Conservation (phyloP, 345 rosid genomes). For the Lumnitzera racemosa region DNA sequence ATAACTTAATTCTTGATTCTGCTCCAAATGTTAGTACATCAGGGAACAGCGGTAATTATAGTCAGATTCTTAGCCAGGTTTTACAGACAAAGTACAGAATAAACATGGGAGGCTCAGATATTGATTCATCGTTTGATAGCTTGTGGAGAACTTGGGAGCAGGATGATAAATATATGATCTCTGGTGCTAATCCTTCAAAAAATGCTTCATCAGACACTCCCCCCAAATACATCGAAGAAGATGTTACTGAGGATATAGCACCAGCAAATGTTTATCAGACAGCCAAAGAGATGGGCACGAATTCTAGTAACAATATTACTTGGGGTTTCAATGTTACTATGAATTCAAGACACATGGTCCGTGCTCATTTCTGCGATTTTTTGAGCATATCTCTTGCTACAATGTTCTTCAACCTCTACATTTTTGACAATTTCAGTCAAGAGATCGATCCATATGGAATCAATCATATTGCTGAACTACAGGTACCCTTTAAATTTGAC, state of each 20-base stretch:
- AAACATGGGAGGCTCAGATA: constrained; percentile 33
- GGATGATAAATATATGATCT: constrained; percentile 21
- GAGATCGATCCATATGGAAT: constrained; percentile 13
- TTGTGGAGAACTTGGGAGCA: constrained; percentile 38
- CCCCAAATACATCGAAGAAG: background rate
- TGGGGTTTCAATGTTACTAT: constrained; percentile 38
- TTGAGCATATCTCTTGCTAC: background rate
- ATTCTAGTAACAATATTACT: constrained; percentile 19
- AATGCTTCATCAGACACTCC: accelerated
- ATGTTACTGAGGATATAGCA: constrained; percentile 18
- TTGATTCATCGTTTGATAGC: constrained; percentile 24
- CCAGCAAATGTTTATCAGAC: constrained; percentile 37
- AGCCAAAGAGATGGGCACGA: constrained; percentile 10
- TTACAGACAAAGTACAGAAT: constrained; percentile 27
- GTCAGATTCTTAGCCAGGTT: constrained; percentile 14
- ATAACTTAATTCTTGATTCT: constrained; percentile 13
- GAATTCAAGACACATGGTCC: constrained; percentile 32
- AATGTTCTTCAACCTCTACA: constrained; percentile 24
- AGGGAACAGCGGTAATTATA: background rate
- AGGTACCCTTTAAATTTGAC: constrained; percentile 34
- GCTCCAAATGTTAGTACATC: constrained; percentile 3
- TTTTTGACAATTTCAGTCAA: constrained; percentile 14
- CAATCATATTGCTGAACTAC: accelerated
- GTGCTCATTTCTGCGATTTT: constrained; percentile 54
- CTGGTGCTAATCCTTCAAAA: constrained; percentile 10